A percentile compares a stretch with the other conserved stretches of the same genome.
These are phyloP conservation scores for Phialophora macrospora DNA, from an alignment of 2,329 filamentous ascomycete genomes.

Conservation along the genomic window DNA sequence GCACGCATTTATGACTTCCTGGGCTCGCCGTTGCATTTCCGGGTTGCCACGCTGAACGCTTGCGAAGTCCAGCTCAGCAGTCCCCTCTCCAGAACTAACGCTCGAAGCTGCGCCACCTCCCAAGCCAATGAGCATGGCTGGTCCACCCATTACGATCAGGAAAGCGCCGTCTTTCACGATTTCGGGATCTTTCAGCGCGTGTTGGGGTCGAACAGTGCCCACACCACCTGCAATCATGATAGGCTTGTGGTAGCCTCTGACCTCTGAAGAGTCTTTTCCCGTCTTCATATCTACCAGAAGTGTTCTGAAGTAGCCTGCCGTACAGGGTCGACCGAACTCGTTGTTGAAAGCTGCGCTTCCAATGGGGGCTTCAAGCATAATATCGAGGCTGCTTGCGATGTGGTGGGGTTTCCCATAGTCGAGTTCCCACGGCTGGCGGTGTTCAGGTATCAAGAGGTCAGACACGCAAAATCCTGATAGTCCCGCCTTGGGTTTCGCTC, in stretches of 20 bases:
- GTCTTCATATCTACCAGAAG: constrained; percentile 72
- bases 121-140: constrained; percentile 96
- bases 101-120: constrained; percentile 95
- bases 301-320: constrained; percentile 89
- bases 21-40: constrained; percentile 90
- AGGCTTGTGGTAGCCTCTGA: constrained; percentile 94
- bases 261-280: constrained; percentile 68
- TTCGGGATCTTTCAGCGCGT: constrained; percentile 81
- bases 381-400: constrained; percentile 91
- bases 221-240: constrained; percentile 98
- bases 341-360: constrained; percentile 97
- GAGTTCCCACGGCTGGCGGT: constrained; percentile 84
- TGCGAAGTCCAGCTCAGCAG: constrained; percentile 91
- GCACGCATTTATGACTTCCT: constrained; percentile 98
- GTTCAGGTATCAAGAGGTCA: constrained; percentile 84
- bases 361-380: constrained; percentile 96
- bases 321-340: constrained; percentile 89
- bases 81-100: constrained; percentile 83
- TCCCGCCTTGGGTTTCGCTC: constrained; percentile 90
- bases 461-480: constrained; percentile 94
- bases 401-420: constrained; percentile 83
- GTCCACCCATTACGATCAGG: constrained; percentile 89
- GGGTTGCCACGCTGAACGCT: constrained; percentile 97
- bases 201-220: constrained; percentile 86
- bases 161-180: constrained; percentile 86